Evolutionary conservation across 2,329 filamentous ascomycete genomes (phyloP).

Genomic region (Diaporthe destruens): DNA sequence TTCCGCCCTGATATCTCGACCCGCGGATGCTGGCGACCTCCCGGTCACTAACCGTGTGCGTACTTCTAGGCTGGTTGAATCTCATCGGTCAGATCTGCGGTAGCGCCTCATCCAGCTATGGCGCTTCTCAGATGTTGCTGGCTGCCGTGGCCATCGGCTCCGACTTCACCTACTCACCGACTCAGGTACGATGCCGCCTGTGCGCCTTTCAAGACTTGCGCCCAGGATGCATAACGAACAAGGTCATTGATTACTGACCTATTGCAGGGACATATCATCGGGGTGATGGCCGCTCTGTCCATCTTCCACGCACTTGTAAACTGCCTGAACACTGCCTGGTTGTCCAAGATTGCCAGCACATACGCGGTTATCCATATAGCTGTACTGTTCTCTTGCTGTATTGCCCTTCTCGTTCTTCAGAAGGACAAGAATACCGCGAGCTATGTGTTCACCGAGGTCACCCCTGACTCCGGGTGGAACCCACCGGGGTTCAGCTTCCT

Average conservation of each 20-base stretch:
- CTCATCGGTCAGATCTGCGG: conserved; percentile 64
- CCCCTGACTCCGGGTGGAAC: conserved; percentile 62
- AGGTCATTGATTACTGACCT: background rate
- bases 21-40: no score
- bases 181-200: conserved; percentile 41
- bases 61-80: conserved; percentile 58
- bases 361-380: conserved; percentile 68
- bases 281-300: conserved; percentile 66
- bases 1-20: no score
- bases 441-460: conserved; percentile 67
- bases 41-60: background rate
- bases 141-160: conserved; percentile 63
- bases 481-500: conserved; percentile 66
- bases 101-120: conserved; percentile 67
- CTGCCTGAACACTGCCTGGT: conserved; percentile 66
- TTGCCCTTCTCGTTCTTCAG: conserved; percentile 62
- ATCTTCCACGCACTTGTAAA: conserved; percentile 63
- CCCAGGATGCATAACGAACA: background rate
- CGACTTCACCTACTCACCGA: conserved; percentile 60
- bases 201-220: no score
- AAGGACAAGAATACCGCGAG: conserved; percentile 61
- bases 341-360: conserved; percentile 67
- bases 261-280: conserved; percentile 56
- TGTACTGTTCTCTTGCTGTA: conserved; percentile 61
- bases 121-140: conserved; percentile 64